These are phyloP conservation scores for Hibiscus mutabilis DNA, from an alignment of 345 rosid species.

Conservation along the genomic window DNA sequence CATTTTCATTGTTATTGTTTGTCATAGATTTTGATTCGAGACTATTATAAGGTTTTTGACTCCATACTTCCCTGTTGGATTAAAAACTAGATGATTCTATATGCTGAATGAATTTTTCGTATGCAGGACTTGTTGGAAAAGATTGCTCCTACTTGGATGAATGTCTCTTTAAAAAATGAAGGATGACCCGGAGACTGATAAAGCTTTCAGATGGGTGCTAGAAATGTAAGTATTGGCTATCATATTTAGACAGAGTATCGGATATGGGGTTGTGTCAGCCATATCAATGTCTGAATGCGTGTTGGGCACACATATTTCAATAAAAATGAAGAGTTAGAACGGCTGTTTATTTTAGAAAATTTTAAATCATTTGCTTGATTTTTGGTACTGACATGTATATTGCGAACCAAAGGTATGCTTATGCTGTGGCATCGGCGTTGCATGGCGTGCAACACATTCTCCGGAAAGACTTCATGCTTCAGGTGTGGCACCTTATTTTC, in stretches of 20 bases:
- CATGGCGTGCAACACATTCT: neutral
- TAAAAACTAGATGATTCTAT: neutral
- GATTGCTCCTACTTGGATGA: constrained; percentile 1
- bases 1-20: neutral
- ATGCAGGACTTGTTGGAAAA: neutral
- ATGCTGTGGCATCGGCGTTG: neutral
- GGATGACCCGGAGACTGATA: neutral
- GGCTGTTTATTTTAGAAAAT: neutral
- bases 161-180: constrained; percentile 2
- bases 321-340: neutral
- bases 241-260: neutral
- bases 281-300: no score
- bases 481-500: constrained; percentile 40
- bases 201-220: constrained; percentile 82
- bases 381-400: constrained; percentile 10
- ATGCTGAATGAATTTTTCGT: neutral
- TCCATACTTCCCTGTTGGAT: neutral
- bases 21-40: neutral
- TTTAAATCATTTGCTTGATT: neutral
- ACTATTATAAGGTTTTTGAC: neutral
- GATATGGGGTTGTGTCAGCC: neutral
- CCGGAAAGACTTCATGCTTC: neutral
- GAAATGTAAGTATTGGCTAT: constrained; percentile 66
- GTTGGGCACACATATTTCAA: no score
- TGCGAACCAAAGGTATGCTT: constrained; percentile 46